Base-by-base conservation (phyloP, 768 basidiomycete genomes). In the Boletus coccyginus region DNA sequence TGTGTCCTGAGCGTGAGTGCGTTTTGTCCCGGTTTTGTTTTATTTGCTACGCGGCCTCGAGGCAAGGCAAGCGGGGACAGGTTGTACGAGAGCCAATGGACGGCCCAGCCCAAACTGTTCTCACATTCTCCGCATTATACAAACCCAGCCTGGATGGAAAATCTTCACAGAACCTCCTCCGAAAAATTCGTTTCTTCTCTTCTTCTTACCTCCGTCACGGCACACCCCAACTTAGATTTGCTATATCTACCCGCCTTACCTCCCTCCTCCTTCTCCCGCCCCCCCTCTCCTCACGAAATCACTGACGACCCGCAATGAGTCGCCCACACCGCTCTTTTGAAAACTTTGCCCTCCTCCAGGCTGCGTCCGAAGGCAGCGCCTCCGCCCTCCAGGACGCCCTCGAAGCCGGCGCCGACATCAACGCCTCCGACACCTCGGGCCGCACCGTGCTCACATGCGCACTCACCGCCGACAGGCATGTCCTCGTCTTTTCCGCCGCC, bases 381-480 rank as follows among this genome's bases (percentile, higher is more conserved):
- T 70, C 77, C 32, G 82, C 77, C 43, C 77, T 88, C 17, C 75
- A 70, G 21, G 76, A 73, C 49, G 81, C 84, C 42, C 74, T 91
- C 53, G 73, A 74, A 9, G 70, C 76, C 39, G 87, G 85, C 41
- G 87, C 86, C 9, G 85, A 89, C 68, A 77, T 90, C 50, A 90
- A 91, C 65, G 79, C 81, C 41, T 73, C 81, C 46, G 87, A 89
- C 70, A 69, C 72, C 21, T 72, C 75, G 1, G 87, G 88, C 13
- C 78, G 85, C 54, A 86, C 84, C 7, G 76, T 83, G 17, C 70
- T 91, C 42, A 85, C 87, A 62, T 86, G 84, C 62, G 84, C 84
- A 11, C 78, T 91, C 58, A 85, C 87, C 13, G 89, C 88, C 27
- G 83, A 88, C 66, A 77, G 85, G 88, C 89, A 66, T 57, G 81